These are phyloP conservation scores for Salvia miltiorrhiza DNA, from an alignment of 257 asterid species.

Conservation along the genomic window DNA sequence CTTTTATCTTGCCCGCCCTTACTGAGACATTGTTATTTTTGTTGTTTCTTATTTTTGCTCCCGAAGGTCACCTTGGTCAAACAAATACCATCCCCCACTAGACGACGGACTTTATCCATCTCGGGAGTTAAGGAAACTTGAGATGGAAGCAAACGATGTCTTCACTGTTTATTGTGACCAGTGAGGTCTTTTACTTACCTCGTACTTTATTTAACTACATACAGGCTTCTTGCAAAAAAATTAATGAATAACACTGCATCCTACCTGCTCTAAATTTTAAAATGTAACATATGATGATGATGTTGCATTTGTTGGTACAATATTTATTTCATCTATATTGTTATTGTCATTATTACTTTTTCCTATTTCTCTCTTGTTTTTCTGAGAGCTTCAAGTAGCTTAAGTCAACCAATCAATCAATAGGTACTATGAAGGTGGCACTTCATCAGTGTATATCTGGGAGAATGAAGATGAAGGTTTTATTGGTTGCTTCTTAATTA, in stretches of 20 bases:
- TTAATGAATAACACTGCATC: background rate
- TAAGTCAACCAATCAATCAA: conserved; percentile 42
- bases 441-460: conserved; percentile 92
- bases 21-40: background rate
- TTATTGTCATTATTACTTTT: background rate
- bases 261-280: background rate
- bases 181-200: conserved; percentile 92
- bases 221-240: background rate
- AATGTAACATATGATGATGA: background rate
- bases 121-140: conserved; percentile 83
- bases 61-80: conserved; percentile 95
- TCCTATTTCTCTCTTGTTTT: conserved; percentile 16
- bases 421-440: conserved; percentile 99
- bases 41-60: conserved; percentile 15
- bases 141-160: conserved; percentile 93
- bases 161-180: conserved; percentile 98
- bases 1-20: background rate
- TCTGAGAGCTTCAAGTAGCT: conserved; percentile 28
- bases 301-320: background rate
- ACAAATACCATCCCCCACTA: conserved; percentile 76
- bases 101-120: conserved; percentile 89
- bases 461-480: conserved; percentile 88
- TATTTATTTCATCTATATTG: background rate
- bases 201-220: conserved; percentile 34
- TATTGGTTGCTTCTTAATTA: conserved; percentile 88